A percentile compares a stretch with the other conserved stretches of the same genome.
Conservation (phyloP, 768 basidiomycete species). For the Hysterangium stoloniferum region DNA sequence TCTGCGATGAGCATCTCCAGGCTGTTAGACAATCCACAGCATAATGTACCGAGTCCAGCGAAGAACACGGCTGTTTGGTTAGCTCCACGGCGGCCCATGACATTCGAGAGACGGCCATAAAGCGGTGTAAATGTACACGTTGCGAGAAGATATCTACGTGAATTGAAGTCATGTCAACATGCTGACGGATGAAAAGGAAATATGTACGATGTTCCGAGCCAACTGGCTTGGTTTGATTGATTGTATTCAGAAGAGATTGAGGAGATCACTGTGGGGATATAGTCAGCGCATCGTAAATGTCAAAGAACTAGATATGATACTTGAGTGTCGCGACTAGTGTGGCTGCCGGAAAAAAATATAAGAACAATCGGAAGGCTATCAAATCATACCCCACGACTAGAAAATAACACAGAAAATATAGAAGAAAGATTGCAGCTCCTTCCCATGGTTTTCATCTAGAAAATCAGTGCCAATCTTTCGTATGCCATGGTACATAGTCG, state of each 20-base stretch:
- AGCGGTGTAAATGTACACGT: constrained; percentile 78
- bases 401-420: no score
- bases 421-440: no score
- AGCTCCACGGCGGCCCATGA: constrained; percentile 63
- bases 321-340: constrained; percentile 74
- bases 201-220: constrained; percentile 71
- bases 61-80: constrained; percentile 57
- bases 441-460: constrained; percentile 9
- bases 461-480: not conserved
- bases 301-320: constrained; percentile 18
- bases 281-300: not conserved
- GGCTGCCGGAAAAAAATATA: constrained; percentile 28
- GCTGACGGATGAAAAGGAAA: not conserved
- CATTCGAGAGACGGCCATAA: constrained; percentile 74
- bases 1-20: constrained; percentile 68
- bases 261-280: constrained; percentile 51
- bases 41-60: constrained; percentile 52
- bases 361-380: no score
- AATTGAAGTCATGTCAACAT: not conserved
- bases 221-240: constrained; percentile 70
- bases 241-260: constrained; percentile 76
- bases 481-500: no score
- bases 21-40: constrained; percentile 58
- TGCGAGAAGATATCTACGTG: constrained; percentile 70
- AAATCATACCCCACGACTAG: no score